Evolutionary conservation across 2,329 filamentous ascomycete species (phyloP).

Genomic region (Cryphonectria nitschkei): DNA sequence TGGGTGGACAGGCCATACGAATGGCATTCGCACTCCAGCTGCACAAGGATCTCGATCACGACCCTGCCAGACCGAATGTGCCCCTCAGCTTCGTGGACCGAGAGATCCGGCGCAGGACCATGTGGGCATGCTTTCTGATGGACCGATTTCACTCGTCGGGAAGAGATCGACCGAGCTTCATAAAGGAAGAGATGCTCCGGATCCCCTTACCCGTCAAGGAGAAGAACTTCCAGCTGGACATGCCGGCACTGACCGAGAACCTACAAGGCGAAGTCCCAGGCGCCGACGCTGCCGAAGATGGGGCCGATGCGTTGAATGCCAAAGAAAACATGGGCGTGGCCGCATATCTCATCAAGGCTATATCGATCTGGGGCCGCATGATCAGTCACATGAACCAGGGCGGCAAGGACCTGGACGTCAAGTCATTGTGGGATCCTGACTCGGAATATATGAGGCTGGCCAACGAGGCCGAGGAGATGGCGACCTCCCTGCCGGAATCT

Average conservation of each 20-base stretch:
- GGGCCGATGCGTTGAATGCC: constrained; percentile 54
- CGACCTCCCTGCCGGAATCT: constrained; percentile 67
- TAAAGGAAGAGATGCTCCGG: constrained; percentile 85
- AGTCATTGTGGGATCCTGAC: constrained; percentile 80
- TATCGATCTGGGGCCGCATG: constrained; percentile 87
- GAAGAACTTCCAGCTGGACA: constrained; percentile 86
- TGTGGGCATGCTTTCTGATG: constrained; percentile 99
- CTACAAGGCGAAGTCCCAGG: constrained; percentile 73
- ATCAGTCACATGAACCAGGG: constrained; percentile 90
- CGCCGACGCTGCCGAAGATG: constrained; percentile 64
- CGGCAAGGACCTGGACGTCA: constrained; percentile 76
- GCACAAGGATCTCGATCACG: constrained; percentile 86
- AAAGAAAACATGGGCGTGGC: constrained; percentile 92
- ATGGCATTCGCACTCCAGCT: constrained; percentile 97
- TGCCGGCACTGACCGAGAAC: constrained; percentile 84
- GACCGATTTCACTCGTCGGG: constrained; percentile 97
- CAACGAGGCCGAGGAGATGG: constrained; percentile 72
- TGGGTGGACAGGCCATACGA: constrained; percentile 90
- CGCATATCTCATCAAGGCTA: constrained; percentile 83
- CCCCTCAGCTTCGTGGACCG: constrained; percentile 88
- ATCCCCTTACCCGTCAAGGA: constrained; percentile 92
- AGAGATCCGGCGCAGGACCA: constrained; percentile 88
- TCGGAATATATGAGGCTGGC: constrained; percentile 76
- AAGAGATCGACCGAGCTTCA: constrained; percentile 87
- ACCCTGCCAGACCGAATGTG: constrained; percentile 67